Percentiles rank a stretch among this genome's conserved stretches.
Evolutionary conservation across 257 asterid genomes (phyloP).

Genomic region (Nicotiana otophora): DNA sequence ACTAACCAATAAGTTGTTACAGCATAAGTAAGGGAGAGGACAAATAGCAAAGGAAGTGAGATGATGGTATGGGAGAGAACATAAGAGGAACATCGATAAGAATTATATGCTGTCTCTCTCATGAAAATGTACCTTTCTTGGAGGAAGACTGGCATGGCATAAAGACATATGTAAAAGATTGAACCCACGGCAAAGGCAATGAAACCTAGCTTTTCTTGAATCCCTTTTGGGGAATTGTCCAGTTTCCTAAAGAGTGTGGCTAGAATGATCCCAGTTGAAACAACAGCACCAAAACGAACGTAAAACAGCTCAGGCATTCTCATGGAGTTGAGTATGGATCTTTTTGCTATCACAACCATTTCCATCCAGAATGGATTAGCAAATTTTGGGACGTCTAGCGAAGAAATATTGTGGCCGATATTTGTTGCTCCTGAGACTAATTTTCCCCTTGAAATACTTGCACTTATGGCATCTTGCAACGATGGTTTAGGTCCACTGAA

Average conservation of each 20-base stretch:
- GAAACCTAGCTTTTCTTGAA: conserved; percentile 44
- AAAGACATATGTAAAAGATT: conserved; percentile 39
- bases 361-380: conserved; percentile 46
- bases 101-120: conserved; percentile 46
- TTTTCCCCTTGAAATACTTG: conserved; percentile 37
- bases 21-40: conserved; percentile 24
- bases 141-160: conserved; percentile 47
- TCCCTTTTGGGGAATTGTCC: conserved; percentile 40
- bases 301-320: conserved; percentile 37
- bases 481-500: conserved; percentile 16
- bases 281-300: conserved; percentile 35
- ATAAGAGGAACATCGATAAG: conserved; percentile 44
- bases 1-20: conserved; percentile 32
- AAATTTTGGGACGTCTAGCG: conserved; percentile 24
- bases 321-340: conserved; percentile 36
- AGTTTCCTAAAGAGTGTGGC: conserved; percentile 37
- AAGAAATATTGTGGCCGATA: conserved; percentile 5
- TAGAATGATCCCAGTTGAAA: conserved; percentile 35
- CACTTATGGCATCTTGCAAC: conserved; percentile 30
- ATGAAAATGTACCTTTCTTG: conserved; percentile 41
- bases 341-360: conserved; percentile 34
- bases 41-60: conserved; percentile 28
- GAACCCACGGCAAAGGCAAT: conserved; percentile 49
- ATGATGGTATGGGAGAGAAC: conserved; percentile 35
- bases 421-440: conserved; percentile 27